Base-by-base conservation (phyloP, 108 stramenopile species). In the Pseudonitzschia delicatissima region DNA sequence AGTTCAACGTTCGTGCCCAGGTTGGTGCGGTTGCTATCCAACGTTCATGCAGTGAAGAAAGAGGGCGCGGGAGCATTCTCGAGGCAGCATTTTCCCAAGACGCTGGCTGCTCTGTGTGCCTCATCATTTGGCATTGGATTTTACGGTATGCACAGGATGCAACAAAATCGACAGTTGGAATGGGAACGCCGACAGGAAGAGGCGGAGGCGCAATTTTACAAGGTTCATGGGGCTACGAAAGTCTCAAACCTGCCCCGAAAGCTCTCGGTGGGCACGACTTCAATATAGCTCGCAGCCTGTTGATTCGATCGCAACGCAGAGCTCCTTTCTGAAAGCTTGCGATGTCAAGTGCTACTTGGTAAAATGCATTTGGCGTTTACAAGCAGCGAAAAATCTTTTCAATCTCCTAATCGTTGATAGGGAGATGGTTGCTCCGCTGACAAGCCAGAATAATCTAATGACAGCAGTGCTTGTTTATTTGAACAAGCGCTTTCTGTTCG, bases 1-100 rank as follows among this genome's bases (percentile, higher is more conserved):
- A 11, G 53, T 53, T 8, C 25, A 33, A 55, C n/a, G 6, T 5
- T 28, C n/a, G 29, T 55, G n/a, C 53, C 53, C 29, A 55, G 32
- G 53, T 55, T 55, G 25, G 53, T 55, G n/a, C 53, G 29, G 8
- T 55, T 33, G 0, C 13, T 32, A 28, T 55, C 53, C n/a, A 27
- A 27, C 13, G 23, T 55, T 15, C 31, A 55, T 28, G 29, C 20
- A 3, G 31, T 29, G 13, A 55, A 34, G n/a, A 25, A n/a, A 0
- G 34, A 33, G 0, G 53, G 53, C 2, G n/a, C 53, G 31, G 15
- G 15, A 42, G 53, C 32, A 11, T 55, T 55, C 1, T 55, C 53
- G 53, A 55, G 32, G 32, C 11, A 34, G 11, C 29, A 55, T 28
- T 55, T 55, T 17, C 53, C 34, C 9, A 55, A 31, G 20, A 55